Evolutionary conservation across 139 green algal genomes (phyloP), one percentile per base, ranked within the genome.

Genomic region (Auxenochlorella pyrenoidosa): DNA sequence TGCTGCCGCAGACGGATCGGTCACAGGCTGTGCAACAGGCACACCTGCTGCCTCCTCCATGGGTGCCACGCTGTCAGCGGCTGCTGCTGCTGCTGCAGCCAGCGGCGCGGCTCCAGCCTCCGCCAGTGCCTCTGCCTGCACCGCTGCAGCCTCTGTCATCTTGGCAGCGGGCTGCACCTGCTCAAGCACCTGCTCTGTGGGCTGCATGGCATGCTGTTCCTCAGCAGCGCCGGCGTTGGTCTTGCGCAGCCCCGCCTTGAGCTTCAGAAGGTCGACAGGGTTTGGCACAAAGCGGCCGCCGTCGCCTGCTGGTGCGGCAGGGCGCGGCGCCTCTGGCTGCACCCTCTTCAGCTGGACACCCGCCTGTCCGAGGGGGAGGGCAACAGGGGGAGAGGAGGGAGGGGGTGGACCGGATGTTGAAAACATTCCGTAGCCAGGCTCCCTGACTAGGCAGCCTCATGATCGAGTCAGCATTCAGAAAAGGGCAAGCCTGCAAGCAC

Each of bases 261-360:
- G 80, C 44, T 87, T 87, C 19, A 90, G n/a, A n/a, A 90, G 86
- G 54, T 90, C 86, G 28, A 75, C 79, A 10, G 80, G 63, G 71
- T 84, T 82, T 28, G 86, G 80, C 70, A 90, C 86, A 79, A 90
- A 90, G 22, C 34, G 66, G 1, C 51, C 68, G 40, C 70, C 73
- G 5, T 40, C 47, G 28, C 4, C 15, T 30, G 65, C 30, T 6
- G 84, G 30, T 63, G 73, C 30, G 6, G 70, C 70, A 47, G 70
- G 32, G 19, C 26, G n/a, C 72, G 47, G n/a, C 43, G 73, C 36
- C 40, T 54, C 60, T n/a, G 58, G 59, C 73, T 76, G 24, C 28
- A 88, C 84, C 75, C 77, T 83, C 73, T 76, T 83, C 59, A 88
- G 75, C 59, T 88, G 73, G 30, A 89, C 41, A 10, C 86, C 86